Percentiles rank a stretch among this genome's conserved stretches.
These are phyloP conservation scores for Herpetospermum pedunculosum DNA, from an alignment of 306 rosid species.

Conservation along the genomic window DNA sequence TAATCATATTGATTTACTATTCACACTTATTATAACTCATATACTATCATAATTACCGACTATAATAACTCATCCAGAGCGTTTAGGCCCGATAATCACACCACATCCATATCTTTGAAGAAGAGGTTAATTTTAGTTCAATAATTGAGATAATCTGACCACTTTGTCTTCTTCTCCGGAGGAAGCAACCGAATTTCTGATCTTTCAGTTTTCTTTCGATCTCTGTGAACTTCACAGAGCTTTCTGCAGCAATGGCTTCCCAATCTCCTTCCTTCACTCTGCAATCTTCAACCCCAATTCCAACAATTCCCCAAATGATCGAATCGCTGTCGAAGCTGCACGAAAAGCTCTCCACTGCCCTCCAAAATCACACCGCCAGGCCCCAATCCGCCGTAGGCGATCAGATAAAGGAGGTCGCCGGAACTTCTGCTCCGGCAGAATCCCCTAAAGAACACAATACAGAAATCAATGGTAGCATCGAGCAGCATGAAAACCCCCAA, in stretches of 20 bases:
- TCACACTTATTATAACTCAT: no score
- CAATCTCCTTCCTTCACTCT: not conserved
- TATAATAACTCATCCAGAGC: no score
- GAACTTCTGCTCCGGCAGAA: no score
- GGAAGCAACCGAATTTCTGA: not conserved
- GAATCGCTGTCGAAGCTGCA: not conserved
- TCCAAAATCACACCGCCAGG: not conserved
- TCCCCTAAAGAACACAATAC: not conserved
- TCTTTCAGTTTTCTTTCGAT: not conserved
- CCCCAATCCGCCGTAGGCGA: not conserved
- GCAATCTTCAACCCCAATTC: not conserved
- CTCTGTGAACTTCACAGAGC: not conserved
- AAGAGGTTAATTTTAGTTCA: no score
- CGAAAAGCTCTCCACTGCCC: not conserved
- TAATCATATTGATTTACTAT: no score
- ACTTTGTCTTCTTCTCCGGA: not conserved
- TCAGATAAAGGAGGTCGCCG: not conserved
- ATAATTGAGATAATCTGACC: no score
- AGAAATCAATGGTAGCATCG: not conserved
- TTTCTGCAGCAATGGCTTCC: conserved; percentile 1
- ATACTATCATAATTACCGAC: no score
- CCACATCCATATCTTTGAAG: no score
- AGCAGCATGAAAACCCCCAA: not conserved
- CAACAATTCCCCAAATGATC: not conserved
- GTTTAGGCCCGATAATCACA: no score